Conservation (phyloP, 345 rosid species). For the Eucalyptus caleyi region DNA sequence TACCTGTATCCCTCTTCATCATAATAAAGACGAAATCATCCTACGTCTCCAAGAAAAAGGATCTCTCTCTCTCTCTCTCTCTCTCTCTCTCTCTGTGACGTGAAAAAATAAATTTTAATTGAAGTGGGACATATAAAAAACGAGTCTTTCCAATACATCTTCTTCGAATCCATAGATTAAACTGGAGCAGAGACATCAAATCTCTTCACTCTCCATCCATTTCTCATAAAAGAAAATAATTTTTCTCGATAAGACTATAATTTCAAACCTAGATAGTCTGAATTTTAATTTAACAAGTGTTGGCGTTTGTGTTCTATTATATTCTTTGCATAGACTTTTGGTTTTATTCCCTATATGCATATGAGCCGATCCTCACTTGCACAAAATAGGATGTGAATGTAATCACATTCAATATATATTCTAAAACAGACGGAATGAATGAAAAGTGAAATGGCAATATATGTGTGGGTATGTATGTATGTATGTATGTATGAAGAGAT, state of each 20-base stretch:
- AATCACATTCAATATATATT: background rate
- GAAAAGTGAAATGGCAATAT: background rate
- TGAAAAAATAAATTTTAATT: too few relatives aligned
- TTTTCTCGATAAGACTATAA: background rate
- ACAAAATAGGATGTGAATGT: background rate
- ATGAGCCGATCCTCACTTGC: background rate
- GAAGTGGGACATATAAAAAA: too few relatives aligned
- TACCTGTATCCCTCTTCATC: background rate
- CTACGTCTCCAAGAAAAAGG: background rate
- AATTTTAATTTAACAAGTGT: background rate
- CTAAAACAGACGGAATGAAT: background rate
- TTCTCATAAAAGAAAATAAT: background rate
- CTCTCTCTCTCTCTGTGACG: too few relatives aligned
- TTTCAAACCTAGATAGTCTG: background rate
- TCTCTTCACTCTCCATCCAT: background rate
- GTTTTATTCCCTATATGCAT: background rate
- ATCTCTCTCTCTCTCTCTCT: too few relatives aligned
- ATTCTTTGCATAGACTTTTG: background rate
- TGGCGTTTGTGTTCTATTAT: background rate
- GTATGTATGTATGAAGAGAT: background rate
- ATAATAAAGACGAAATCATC: background rate
- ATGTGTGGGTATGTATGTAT: rapidly evolving
- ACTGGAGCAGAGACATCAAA: background rate
- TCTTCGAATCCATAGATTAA: background rate
- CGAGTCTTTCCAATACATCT: too few relatives aligned